Conservation (phyloP, 441 rosid species). For the Arabidopsis hybrid region DNA sequence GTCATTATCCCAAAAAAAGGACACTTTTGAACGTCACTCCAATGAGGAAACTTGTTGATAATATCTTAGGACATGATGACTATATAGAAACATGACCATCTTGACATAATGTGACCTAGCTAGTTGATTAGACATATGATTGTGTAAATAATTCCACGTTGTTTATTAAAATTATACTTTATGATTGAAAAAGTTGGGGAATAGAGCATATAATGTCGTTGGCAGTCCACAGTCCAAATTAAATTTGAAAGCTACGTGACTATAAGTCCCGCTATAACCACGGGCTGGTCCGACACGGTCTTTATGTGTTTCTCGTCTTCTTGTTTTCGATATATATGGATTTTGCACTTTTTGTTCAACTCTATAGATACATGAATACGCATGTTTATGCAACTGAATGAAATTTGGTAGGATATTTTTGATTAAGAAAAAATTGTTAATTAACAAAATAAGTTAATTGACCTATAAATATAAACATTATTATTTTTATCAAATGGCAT, state of each 20-base stretch:
- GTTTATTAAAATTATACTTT: not conserved
- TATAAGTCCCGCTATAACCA: conserved; percentile 22
- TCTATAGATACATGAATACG: conserved; percentile 4
- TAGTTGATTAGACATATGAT: conserved; percentile 40
- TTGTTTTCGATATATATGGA: conserved; percentile 18
- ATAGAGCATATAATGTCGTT: conserved; percentile 25
- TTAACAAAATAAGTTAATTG: not conserved
- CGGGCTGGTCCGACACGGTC: conserved; percentile 42
- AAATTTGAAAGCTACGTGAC: conserved; percentile 36
- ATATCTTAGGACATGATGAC: conserved; percentile 15
- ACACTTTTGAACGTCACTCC: conserved; percentile 16
- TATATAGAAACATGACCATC: conserved; percentile 3
- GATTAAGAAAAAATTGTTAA: conserved; percentile 11
- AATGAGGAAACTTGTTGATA: conserved; percentile 11
- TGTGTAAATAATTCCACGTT: conserved; percentile 22
- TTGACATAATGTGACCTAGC: conserved; percentile 37
- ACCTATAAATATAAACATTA: not conserved
- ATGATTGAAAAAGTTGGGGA: conserved; percentile 12
- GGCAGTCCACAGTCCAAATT: conserved; percentile 32
- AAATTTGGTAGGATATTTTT: conserved; percentile 43
- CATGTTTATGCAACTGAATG: conserved; percentile 2
- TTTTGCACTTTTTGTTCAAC: conserved; percentile 28
- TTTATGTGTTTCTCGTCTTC: conserved; percentile 31
- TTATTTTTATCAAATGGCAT: not conserved
- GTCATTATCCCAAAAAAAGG: conserved; percentile 18